Conservation (phyloP, 2,329 filamentous ascomycete genomes). For the Ophiognomonia clavigignenti-juglandacearum region DNA sequence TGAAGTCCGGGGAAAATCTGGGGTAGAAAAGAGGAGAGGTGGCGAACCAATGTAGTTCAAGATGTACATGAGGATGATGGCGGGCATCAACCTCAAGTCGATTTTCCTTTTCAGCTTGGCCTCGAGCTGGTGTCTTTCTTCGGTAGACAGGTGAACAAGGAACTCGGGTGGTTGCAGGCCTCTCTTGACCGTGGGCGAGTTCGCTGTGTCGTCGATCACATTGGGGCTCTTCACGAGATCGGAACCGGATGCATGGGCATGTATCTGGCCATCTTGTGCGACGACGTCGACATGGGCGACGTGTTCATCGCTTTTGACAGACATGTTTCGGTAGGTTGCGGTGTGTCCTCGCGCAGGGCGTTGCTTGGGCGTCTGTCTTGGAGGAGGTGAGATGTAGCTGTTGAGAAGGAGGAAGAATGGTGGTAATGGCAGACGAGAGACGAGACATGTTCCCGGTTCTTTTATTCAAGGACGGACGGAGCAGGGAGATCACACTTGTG, state of each 20-base stretch:
- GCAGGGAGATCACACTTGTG: too few species aligned
- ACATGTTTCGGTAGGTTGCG: background rate
- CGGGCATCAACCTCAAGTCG: conserved; percentile 54
- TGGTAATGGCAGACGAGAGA: too few species aligned
- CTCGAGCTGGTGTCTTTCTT: conserved; percentile 44
- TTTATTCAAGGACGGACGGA: too few species aligned
- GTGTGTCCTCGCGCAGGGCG: background rate
- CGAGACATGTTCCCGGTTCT: too few species aligned
- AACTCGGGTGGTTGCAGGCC: conserved; percentile 24
- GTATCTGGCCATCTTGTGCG: background rate
- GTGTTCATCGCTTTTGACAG: background rate
- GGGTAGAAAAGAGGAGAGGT: conserved; percentile 26
- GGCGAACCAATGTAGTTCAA: conserved; percentile 61
- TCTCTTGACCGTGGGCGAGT: background rate
- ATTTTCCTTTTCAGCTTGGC: conserved; percentile 55
- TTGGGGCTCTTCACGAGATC: background rate
- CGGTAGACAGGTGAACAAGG: conserved; percentile 36
- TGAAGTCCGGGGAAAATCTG: background rate
- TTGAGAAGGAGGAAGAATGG: too few species aligned
- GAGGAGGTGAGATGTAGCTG: too few species aligned
- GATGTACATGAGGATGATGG: conserved; percentile 55
- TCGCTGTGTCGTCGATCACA: background rate
- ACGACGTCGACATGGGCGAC: background rate
- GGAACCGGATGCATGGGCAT: background rate
- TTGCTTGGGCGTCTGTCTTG: too few species aligned